Evolutionary conservation across 2,329 filamentous ascomycete species (phyloP).

Genomic region (Trichoderma sp.): DNA sequence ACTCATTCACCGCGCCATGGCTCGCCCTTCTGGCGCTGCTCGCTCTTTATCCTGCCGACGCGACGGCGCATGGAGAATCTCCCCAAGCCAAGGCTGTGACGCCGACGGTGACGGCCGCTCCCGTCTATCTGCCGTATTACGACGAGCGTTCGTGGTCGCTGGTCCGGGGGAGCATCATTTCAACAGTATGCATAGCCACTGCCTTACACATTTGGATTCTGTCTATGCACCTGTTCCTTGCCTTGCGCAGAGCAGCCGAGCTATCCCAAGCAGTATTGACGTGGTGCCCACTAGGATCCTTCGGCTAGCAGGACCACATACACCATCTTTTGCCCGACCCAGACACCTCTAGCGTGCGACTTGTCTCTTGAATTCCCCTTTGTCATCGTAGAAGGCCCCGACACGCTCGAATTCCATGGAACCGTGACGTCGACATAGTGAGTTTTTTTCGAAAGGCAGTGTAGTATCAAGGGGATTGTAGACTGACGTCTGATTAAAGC

Average conservation of each 20-base stretch:
- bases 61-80: slow-evolving; percentile 28
- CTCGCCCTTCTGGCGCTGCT: slow-evolving; percentile 33
- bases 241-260: not conserved
- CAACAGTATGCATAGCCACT: slow-evolving; percentile 38
- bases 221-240: not conserved
- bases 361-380: slow-evolving; percentile 51
- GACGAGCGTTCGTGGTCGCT: slow-evolving; percentile 45
- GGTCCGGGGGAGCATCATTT: slow-evolving; percentile 49
- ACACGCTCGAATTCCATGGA: slow-evolving; percentile 48
- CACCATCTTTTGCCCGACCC: slow-evolving; percentile 51
- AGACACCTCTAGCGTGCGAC: slow-evolving; percentile 45
- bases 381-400: slow-evolving; percentile 48
- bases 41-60: slow-evolving; percentile 25
- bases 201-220: not conserved
- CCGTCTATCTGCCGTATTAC: slow-evolving; percentile 50
- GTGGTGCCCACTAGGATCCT: slow-evolving; percentile 36
- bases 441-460: too few relatives aligned
- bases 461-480: not conserved
- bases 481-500: slow-evolving; percentile 34
- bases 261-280: slow-evolving; percentile 7
- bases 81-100: slow-evolving; percentile 12
- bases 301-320: slow-evolving; percentile 45
- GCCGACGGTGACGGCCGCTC: slow-evolving; percentile 43
- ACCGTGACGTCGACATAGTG: slow-evolving; percentile 48
- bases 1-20: slow-evolving; percentile 26